These are phyloP conservation scores for Zymoseptoria passerinii DNA, from an alignment of 2,329 filamentous ascomycete species.

Conservation along the genomic window DNA sequence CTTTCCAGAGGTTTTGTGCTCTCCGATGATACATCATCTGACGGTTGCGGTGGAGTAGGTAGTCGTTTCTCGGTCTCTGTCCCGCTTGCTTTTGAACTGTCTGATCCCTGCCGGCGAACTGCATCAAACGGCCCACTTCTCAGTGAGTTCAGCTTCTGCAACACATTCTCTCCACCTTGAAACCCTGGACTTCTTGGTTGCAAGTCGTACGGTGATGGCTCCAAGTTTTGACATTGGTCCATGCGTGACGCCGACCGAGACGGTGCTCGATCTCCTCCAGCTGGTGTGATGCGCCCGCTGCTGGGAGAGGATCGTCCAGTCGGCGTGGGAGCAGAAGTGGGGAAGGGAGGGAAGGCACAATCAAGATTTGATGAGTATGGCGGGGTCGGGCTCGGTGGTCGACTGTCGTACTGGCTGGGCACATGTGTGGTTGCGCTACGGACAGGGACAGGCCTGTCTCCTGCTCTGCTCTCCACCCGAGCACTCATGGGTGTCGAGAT, in stretches of 20 bases:
- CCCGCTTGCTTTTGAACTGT: constrained; percentile 5
- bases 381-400: constrained; percentile 33
- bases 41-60: not conserved
- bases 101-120: constrained; percentile 12
- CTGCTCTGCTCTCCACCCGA: constrained; percentile 18
- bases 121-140: constrained; percentile 55
- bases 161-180: constrained; percentile 33
- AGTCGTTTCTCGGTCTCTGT: not conserved
- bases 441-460: constrained; percentile 17
- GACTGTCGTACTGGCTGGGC: constrained; percentile 24
- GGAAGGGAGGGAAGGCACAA: constrained; percentile 48
- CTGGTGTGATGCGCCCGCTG: constrained; percentile 20
- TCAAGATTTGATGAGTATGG: constrained; percentile 40
- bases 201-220: constrained; percentile 9
- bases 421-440: constrained; percentile 26
- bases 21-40: constrained; percentile 1
- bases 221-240: constrained; percentile 12
- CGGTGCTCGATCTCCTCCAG: constrained; percentile 18
- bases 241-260: constrained; percentile 19
- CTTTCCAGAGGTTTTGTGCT: not conserved
- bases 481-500: constrained; percentile 27
- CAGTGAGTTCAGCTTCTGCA: constrained; percentile 54
- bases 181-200: constrained; percentile 39
- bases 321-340: constrained; percentile 19
- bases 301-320: constrained; percentile 20